phyloP scores from a whole-genome alignment of 208 protist species.

The Giardia muris region DNA sequence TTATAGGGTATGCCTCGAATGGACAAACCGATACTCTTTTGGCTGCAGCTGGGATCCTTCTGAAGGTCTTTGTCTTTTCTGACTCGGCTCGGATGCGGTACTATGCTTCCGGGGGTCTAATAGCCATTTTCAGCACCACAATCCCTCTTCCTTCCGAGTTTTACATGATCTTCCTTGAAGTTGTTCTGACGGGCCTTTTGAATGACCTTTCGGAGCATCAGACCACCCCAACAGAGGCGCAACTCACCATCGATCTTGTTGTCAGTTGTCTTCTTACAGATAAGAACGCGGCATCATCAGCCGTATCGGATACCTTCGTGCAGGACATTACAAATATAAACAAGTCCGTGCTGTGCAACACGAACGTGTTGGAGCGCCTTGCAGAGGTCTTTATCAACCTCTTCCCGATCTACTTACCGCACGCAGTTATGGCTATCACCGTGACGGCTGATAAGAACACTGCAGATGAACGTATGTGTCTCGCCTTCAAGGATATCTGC shows the following conservation, averaged over 20 bases:
- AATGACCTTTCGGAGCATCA: too few species aligned
- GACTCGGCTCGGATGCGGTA: too few species aligned
- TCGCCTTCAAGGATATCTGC: not conserved
- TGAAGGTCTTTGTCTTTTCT: too few species aligned
- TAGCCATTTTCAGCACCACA: too few species aligned
- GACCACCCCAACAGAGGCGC: not conserved
- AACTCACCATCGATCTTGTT: not conserved
- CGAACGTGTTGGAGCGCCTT: not conserved
- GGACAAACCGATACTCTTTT: too few species aligned
- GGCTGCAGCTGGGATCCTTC: too few species aligned
- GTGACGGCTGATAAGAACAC: not conserved
- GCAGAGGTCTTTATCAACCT: not conserved
- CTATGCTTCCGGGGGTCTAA: too few species aligned
- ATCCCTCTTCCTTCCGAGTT: too few species aligned
- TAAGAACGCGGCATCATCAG: not conserved
- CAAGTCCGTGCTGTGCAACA: not conserved
- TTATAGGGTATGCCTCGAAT: too few species aligned
- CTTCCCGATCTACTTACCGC: not conserved
- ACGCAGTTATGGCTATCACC: not conserved
- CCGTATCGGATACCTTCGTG: not conserved
- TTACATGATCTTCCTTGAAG: too few species aligned
- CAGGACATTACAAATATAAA: not conserved
- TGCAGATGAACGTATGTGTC: not conserved
- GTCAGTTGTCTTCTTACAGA: not conserved
- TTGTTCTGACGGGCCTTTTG: too few species aligned